Evolutionary conservation across 768 basidiomycete genomes (phyloP).

Genomic region (Trametes sanguinea): DNA sequence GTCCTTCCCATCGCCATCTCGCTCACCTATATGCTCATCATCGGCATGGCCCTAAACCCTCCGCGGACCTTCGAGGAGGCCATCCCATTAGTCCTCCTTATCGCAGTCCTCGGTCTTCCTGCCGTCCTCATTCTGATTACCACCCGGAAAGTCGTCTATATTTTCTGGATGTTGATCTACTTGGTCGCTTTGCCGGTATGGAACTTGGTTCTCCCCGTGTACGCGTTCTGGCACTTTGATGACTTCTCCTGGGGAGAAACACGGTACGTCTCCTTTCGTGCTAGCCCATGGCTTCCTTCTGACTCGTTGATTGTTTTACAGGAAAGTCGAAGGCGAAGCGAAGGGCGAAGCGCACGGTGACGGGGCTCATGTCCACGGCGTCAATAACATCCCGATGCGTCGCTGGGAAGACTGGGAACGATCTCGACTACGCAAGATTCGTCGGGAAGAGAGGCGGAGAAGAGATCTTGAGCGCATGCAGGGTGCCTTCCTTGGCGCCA

Average conservation of each 20-base stretch:
- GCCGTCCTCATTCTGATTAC: slow-evolving; percentile 91
- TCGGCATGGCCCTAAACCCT: slow-evolving; percentile 76
- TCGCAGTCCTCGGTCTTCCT: slow-evolving; percentile 91
- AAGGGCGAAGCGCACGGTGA: slow-evolving; percentile 79
- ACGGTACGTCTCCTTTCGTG: slow-evolving; percentile 52
- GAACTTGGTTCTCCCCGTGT: slow-evolving; percentile 93
- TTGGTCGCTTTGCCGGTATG: slow-evolving; percentile 90
- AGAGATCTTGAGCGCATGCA: slow-evolving; percentile 80
- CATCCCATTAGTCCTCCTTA: slow-evolving; percentile 88
- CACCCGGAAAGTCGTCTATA: slow-evolving; percentile 91
- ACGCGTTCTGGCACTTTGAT: slow-evolving; percentile 99
- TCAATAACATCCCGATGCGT: slow-evolving; percentile 80
- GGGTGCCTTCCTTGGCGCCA: slow-evolving; percentile 67
- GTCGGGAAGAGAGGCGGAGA: slow-evolving; percentile 80
- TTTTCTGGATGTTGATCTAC: slow-evolving; percentile 98
- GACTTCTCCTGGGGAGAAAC: slow-evolving; percentile 99
- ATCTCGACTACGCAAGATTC: slow-evolving; percentile 86
- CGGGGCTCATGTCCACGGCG: slow-evolving; percentile 53
- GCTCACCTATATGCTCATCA: slow-evolving; percentile 87
- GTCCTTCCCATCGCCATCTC: slow-evolving; percentile 93
- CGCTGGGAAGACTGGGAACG: slow-evolving; percentile 99
- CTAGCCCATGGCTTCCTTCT: slow-evolving; percentile 12
- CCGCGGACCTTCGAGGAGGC: slow-evolving; percentile 88
- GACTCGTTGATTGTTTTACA: slow-evolving; percentile 34
- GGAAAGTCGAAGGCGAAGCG: slow-evolving; percentile 92